These are phyloP conservation scores for Omphalotus olearius DNA, from an alignment of 1,284 basidiomycete genomes.

Conservation along the genomic window DNA sequence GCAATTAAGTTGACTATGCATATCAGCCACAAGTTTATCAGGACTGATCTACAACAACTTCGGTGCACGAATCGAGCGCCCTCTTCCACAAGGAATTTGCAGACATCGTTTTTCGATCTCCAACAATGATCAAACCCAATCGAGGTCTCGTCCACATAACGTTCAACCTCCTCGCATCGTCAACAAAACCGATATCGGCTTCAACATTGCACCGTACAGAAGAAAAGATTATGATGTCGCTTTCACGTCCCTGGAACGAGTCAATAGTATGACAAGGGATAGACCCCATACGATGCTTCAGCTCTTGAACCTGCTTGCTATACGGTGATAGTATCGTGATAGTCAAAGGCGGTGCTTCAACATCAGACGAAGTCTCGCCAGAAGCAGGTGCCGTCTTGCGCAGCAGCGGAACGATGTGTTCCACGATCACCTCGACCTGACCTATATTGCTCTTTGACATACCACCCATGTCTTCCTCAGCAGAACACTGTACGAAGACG, in stretches of 20 bases:
- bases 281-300: slow-evolving; percentile 38
- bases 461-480: slow-evolving; percentile 56
- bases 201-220: slow-evolving; percentile 61
- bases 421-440: slow-evolving; percentile 44
- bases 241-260: slow-evolving; percentile 75
- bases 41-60: slow-evolving; percentile 17
- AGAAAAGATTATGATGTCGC: slow-evolving; percentile 67
- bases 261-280: slow-evolving; percentile 60
- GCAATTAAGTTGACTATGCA: too few relatives aligned
- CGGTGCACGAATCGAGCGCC: slow-evolving; percentile 43
- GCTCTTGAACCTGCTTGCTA: slow-evolving; percentile 45
- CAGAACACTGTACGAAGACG: slow-evolving; percentile 51
- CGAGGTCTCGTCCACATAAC: slow-evolving; percentile 75
- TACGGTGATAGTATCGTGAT: slow-evolving; percentile 60
- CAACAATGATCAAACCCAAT: slow-evolving; percentile 60
- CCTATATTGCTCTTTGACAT: slow-evolving; percentile 58
- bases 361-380: not conserved
- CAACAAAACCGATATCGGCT: slow-evolving; percentile 67
- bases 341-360: slow-evolving; percentile 22
- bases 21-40: too few relatives aligned
- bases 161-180: slow-evolving; percentile 62
- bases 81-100: slow-evolving; percentile 44
- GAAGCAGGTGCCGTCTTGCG: slow-evolving; percentile 14
- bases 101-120: slow-evolving; percentile 55
- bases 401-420: slow-evolving; percentile 39